phyloP scores from a whole-genome alignment of 2,329 filamentous ascomycete species.

The Fusarium papillatum region DNA sequence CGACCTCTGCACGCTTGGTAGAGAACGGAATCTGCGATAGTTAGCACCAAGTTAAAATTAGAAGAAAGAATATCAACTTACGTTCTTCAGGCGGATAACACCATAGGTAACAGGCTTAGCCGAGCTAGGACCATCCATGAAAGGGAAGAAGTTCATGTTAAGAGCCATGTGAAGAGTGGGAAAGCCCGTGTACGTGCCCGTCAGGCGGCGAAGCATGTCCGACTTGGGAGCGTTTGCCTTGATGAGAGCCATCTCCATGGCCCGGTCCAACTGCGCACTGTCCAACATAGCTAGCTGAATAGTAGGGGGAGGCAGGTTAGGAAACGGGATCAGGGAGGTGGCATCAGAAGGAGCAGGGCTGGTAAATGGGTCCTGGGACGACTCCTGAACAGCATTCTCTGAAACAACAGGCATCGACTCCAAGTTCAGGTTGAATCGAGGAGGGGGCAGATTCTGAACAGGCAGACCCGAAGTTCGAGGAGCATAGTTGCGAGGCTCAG shows the following conservation, averaged over 20 bases:
- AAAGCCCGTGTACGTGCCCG: constrained; percentile 46
- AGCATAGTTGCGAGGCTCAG: constrained; percentile 58
- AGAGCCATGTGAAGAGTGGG: constrained; percentile 54
- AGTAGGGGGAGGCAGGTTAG: constrained; percentile 13
- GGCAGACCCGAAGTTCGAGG: constrained; percentile 49
- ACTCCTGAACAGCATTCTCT: constrained; percentile 14
- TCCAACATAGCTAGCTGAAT: constrained; percentile 33
- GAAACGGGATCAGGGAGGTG: constrained; percentile 18
- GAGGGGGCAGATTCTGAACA: constrained; percentile 49
- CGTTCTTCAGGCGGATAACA: constrained; percentile 65
- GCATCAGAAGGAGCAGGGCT: constrained; percentile 13
- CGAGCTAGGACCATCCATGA: constrained; percentile 55
- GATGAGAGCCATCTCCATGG: constrained; percentile 26
- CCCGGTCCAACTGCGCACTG: background rate
- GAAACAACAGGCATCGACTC: constrained; percentile 7
- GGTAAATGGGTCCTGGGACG: constrained; percentile 35
- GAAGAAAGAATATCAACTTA: constrained; percentile 47
- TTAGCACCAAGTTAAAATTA: background rate
- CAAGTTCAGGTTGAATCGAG: constrained; percentile 51
- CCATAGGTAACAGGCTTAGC: constrained; percentile 51
- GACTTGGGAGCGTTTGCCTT: constrained; percentile 47
- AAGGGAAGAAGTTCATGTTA: constrained; percentile 59
- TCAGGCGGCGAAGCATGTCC: constrained; percentile 52
- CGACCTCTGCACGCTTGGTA: constrained; percentile 65
- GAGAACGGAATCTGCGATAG: constrained; percentile 68